Evolutionary conservation across 1,284 basidiomycete species (phyloP), one percentile per base, ranked within the genome.

Genomic region (Boletus smithii): DNA sequence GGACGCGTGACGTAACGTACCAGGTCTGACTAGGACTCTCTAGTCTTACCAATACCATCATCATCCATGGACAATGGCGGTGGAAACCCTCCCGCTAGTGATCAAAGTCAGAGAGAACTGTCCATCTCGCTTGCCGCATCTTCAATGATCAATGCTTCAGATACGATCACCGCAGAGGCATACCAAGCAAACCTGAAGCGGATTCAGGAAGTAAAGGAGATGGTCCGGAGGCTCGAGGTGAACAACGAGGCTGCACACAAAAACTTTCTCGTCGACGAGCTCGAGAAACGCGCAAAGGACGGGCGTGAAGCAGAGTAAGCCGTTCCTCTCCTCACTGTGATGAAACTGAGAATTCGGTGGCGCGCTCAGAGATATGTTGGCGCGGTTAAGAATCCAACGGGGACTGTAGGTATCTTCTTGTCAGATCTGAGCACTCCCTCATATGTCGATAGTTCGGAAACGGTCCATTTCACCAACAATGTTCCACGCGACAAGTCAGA

Each of bases 241-340:
- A 67, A 63, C 44, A 63, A 63, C 14, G 61, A 67, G 26, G 29
- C 23, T 10, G 62, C 65, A 20, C 65, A 67, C 50, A 60, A 49
- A 41, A 67, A 64, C 33, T 63, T 46, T 46, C 36, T 67, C 23
- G 18, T 63, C 20, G 44, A 45, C 22, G 53, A 63, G 33, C 63
- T 63, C 10, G 49, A 67, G 47, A 50, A 54, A 51, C 63, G 63
- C 44, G 52, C 50, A 11, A 42, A 51, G 31, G 60, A 64, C 0
- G 63, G 63, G 2, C 62, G 61, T 14, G 54, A 69, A 41, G 72
- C 73, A 20, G 61, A 69, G 73, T 74, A 53, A 48, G 70, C 54
- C 14, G 6, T 48, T 7, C 27, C 14, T 18, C 18, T 33, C 20
- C 7, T 9, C 6, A 1, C 29, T 13, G 33, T 31, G 32, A 36